Evolutionary conservation across 176 grass and related monocot genomes (phyloP), one percentile per base, ranked within the genome.

Genomic region (Carex parvula): DNA sequence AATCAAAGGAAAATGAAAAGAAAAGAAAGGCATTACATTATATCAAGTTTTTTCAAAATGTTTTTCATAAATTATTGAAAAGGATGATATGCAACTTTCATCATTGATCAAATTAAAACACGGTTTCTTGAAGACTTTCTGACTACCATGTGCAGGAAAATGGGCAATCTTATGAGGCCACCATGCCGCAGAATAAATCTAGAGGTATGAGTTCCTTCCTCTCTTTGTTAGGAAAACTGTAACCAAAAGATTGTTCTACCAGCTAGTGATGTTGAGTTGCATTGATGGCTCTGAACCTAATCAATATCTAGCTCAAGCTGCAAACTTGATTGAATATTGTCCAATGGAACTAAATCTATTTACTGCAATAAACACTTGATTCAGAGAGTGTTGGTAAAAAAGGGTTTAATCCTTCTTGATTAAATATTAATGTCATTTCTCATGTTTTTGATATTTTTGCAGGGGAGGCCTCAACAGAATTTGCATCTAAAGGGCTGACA

Each of bases 381-480:
- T 52, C 42, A 24, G 39, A 50, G 39, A 15, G 21, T 1, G 20
- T 74, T 11, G 69, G 10, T 9, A 2, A 5, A 44, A 50, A 74
- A 14, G 21, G 48, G 5, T 76, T 75, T 75, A 75, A 52, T 54
- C 46, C 64, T 68, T 14, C 14, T 68, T 53, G 21, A 24, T 76
- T 75, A 50, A 50, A 50, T 50, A 50, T 50, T 50, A 30, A 8
- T 76, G 14, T 76, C 30, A 54, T 22, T 55, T 76, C 22, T 55
- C 5, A 5, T 76, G 8, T 32, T 55, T 76, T 76, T 30, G 13
- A 17, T 76, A 76, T 32, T 54, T 76, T 0, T 17, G 22, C 48
- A 81, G 79, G 57, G 32, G 57, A 60, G 30, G 37, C 37, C 37
- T 63, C 79, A 81, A 61, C 55, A 80, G 77, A 61, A 59, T 81